These are phyloP conservation scores for Calcarisporium arbuscula DNA, from an alignment of 2,329 filamentous ascomycete genomes.

Conservation along the genomic window DNA sequence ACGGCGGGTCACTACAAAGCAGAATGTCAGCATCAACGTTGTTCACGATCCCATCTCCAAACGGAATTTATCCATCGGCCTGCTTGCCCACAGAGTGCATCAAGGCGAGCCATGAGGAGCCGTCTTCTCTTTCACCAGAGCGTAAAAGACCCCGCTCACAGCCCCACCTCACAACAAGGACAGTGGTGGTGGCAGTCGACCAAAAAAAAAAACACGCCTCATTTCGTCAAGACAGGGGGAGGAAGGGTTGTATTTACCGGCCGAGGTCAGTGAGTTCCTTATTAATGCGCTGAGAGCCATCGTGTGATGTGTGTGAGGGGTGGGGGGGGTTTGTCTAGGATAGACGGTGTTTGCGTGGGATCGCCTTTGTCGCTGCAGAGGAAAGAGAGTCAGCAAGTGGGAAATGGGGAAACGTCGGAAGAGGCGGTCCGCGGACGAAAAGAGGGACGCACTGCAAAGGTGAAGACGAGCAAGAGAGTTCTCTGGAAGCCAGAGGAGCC, in stretches of 20 bases:
- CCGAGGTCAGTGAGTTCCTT: constrained; percentile 88
- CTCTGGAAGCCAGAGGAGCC: too few species aligned
- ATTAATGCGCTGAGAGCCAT: constrained; percentile 93
- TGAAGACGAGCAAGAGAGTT: too few species aligned
- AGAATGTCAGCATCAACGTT: constrained; percentile 14
- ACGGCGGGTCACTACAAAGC: constrained; percentile 78
- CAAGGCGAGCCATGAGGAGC: neutral
- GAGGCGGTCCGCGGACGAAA: too few species aligned
- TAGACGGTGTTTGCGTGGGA: constrained; percentile 15
- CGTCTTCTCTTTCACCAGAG: constrained; percentile 11
- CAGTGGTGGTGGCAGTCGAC: too few species aligned
- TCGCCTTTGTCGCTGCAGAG: constrained; percentile 19
- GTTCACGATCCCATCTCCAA: too few species aligned
- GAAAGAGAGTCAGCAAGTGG: too few species aligned
- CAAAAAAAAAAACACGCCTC: too few species aligned
- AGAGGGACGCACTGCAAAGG: too few species aligned
- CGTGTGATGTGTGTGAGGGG: constrained; percentile 24
- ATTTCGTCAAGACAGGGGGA: constrained; percentile 9
- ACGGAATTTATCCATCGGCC: too few species aligned
- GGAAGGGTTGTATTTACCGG: constrained; percentile 54
- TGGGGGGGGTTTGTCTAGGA: constrained; percentile 20
- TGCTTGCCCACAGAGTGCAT: neutral
- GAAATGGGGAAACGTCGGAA: too few species aligned
- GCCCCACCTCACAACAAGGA: constrained; percentile 35
- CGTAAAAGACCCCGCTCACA: constrained; percentile 28